Evolutionary conservation across 169 alveolate genomes (phyloP), one percentile per base, ranked within the genome.

Genomic region (Eimeria praecox): DNA sequence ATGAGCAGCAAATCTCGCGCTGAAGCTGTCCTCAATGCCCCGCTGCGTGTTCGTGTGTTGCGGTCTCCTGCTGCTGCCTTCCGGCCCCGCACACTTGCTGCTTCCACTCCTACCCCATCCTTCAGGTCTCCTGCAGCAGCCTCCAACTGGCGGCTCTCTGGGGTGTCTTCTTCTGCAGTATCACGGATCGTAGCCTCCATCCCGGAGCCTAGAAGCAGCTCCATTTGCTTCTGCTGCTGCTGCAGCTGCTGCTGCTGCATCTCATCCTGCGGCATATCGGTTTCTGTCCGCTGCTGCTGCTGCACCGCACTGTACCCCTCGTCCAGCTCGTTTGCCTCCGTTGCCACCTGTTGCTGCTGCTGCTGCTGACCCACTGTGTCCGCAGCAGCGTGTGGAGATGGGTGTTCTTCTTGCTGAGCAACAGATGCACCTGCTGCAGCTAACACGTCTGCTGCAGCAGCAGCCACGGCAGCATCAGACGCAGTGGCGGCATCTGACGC

Each of bases 41-140:
- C 92, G 62, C 59, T 85, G 59, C 92, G 92, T 20, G 92, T 85
- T 66, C 92, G 62, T 66, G 92, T 85, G 77, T 54, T 85, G 92
- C 92, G 92, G 56, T 85, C 92, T 56, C 80, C 92, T 54, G 92
- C 92, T 56, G 78, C 78, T 54, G 78, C 92, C 22, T 56, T 56
- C 4, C 77, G 52, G 52, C 92, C 92, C 38, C 77, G 78, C 30
- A n/a, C 71, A 46, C 64, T n/a, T 22, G 71, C 90, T 18, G 33
- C 92, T 56, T 30, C 92, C 33, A 40, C 92, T 80, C 12, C 49
- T 80, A 49, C 71, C n/a, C 42, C 90, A 52, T 80, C 90, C 66
- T 46, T 40, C 49, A 44, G 46, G 0, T 49, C 90, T 2, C 42
- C 71, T 54, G 59, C 78, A 4, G 38, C 52, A 85, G 56, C 46